Conservation (phyloP, 2,329 filamentous ascomycete species). For the Neofusicoccum parvum region DNA sequence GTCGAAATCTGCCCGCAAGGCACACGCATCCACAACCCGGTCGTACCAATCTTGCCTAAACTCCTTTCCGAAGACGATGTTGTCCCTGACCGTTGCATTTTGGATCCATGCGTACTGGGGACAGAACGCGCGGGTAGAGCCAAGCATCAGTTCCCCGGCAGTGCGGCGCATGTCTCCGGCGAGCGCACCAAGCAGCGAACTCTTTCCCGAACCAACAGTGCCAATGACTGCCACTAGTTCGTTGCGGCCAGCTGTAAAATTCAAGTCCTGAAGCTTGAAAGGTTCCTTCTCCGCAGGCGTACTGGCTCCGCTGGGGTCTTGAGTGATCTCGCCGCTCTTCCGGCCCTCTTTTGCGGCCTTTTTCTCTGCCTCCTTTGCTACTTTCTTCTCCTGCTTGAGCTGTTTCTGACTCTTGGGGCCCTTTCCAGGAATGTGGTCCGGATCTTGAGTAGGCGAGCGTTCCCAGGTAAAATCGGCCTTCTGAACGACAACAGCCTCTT, state of each 20-base stretch:
- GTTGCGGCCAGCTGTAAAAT: conserved; percentile 69
- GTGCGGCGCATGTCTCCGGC: conserved; percentile 94
- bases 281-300: conserved; percentile 55
- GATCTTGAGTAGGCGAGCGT: conserved; percentile 56
- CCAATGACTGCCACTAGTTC: conserved; percentile 86
- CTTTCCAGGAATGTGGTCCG: conserved; percentile 28
- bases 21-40: conserved; percentile 82
- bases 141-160: conserved; percentile 70
- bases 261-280: conserved; percentile 71
- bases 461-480: conserved; percentile 89
- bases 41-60: conserved; percentile 76
- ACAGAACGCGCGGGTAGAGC: conserved; percentile 84
- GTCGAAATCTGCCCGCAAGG: conserved; percentile 80
- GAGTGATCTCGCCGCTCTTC: conserved; percentile 39
- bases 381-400: conserved; percentile 22
- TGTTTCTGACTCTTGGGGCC: conserved; percentile 9
- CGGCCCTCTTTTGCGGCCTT: conserved; percentile 51
- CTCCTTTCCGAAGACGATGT: conserved; percentile 86
- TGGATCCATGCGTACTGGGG: conserved; percentile 99
- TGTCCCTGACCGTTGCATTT: conserved; percentile 82
- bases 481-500: conserved; percentile 66
- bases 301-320: conserved; percentile 26
- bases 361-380: conserved; percentile 38
- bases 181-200: conserved; percentile 81
- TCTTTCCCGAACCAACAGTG: conserved; percentile 88